Conservation (phyloP, 106 monocot species). For the Dendrobium officinale region DNA sequence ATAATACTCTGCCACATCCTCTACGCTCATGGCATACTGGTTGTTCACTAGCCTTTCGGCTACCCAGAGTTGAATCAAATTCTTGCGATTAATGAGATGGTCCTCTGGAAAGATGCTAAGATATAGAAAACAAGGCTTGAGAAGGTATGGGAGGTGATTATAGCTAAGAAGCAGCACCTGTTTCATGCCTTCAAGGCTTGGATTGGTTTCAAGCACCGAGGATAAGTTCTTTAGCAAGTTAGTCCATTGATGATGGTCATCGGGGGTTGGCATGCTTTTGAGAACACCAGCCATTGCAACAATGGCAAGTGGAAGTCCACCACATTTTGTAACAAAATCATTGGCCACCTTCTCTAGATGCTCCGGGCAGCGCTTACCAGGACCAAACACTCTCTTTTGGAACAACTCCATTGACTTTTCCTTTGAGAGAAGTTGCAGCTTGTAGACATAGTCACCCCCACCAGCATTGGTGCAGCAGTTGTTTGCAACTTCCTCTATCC, state of each 20-base stretch:
- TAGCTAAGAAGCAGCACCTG: slow-evolving; percentile 19
- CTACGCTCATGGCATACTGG: neutral
- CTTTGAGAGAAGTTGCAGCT: neutral
- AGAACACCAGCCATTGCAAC: neutral
- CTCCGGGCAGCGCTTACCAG: slow-evolving; percentile 5
- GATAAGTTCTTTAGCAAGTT: neutral
- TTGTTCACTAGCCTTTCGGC: slow-evolving; percentile 19
- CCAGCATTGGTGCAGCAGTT: neutral
- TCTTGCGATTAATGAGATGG: too few relatives aligned
- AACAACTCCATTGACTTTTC: too few relatives aligned
- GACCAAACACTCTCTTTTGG: too few relatives aligned
- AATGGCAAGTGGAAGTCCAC: neutral
- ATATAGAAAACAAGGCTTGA: too few relatives aligned
- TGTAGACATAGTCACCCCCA: slow-evolving; percentile 6
- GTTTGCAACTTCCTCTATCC: slow-evolving; percentile 4
- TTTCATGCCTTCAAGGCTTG: slow-evolving; percentile 15
- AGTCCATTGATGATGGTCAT: neutral
- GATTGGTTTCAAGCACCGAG: slow-evolving; percentile 8
- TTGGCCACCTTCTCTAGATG: neutral
- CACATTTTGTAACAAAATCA: slow-evolving; percentile 24
- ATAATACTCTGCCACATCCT: too few relatives aligned
- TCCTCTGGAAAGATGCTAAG: too few relatives aligned
- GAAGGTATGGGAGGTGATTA: neutral
- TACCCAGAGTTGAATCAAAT: too few relatives aligned
- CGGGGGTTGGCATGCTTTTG: neutral